Evolutionary conservation across 768 basidiomycete genomes (phyloP), one percentile per base, ranked within the genome.

Genomic region (Suillus sp.): DNA sequence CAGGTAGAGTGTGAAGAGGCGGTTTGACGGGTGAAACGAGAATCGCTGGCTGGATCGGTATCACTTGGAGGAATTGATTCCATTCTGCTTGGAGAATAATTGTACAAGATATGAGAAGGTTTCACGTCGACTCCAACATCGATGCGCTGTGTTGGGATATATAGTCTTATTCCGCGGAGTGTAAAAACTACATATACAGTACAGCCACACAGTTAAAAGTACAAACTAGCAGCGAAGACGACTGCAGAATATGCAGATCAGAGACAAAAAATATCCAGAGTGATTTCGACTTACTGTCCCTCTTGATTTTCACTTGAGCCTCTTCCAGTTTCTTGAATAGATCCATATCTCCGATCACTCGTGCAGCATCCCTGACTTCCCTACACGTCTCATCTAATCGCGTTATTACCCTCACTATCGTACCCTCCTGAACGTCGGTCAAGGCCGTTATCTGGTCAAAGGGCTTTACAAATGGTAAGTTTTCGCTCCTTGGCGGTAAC

Each of bases 251-350:
- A 62, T 22, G 45, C 62, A 34, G 60, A 65, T 68, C 59, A 67
- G 63, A 32, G 16, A 32, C 27, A 27, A 37, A 55, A 43, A 35
- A 18, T 66, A 43, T 57, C 14, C 47, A 67, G 18, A 38, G 38
- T 20, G 5, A 20, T 30, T 3, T 20, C 18, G 37, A 86, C 95
- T 83, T 75, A 95, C 95, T 96, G 74, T 99, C 97, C 75, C 97
- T 81, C 75, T 96, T 96, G 68, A 99, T 98, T 75, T 90, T 91
- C 45, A 87, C 84, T 71, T 98, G 96, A 0, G 92, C 89, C 69
- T 95, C 93, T 71, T 98, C 96, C 95, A 99, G 97, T 75, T 99
- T 99, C 77, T 91, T 92, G 83, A 98, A 97, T 45, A 99, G 77
- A 57, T 93, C 95, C 27, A 91, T 90, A 75, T 99, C 97, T 2